phyloP scores from a whole-genome alignment of 2,329 filamentous ascomycete species.

The Pleomassaria siparia region DNA sequence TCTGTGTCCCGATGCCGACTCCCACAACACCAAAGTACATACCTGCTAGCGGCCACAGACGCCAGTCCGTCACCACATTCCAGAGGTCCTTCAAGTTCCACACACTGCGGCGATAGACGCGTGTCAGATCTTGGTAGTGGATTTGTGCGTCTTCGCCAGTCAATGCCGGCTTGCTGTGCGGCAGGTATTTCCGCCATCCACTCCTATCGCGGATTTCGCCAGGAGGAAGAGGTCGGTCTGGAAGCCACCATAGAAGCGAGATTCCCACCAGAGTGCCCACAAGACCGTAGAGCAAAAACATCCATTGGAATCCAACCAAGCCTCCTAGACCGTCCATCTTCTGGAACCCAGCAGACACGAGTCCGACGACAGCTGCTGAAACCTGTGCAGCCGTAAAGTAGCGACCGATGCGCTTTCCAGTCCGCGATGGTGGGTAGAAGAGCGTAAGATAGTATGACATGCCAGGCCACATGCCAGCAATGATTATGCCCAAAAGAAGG shows the following conservation, averaged over 20 bases:
- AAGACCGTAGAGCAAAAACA: conserved; percentile 87
- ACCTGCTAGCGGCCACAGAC: conserved; percentile 78
- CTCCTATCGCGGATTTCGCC: conserved; percentile 59
- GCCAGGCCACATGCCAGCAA: conserved; percentile 92
- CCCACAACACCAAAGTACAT: conserved; percentile 98
- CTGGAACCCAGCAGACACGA: conserved; percentile 90
- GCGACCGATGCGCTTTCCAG: conserved; percentile 82
- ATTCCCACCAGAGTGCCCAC: conserved; percentile 73
- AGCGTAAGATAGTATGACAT: conserved; percentile 92
- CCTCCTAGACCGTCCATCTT: conserved; percentile 80
- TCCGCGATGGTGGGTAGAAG: conserved; percentile 86
- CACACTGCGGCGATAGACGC: conserved; percentile 73
- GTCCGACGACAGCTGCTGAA: conserved; percentile 83
- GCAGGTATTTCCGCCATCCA: conserved; percentile 65
- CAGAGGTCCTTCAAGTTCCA: conserved; percentile 74
- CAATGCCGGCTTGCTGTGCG: conserved; percentile 69
- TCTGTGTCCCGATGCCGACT: conserved; percentile 86
- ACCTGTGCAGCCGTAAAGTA: conserved; percentile 90
- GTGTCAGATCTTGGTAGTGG: conserved; percentile 79
- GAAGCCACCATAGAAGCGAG: conserved; percentile 82
- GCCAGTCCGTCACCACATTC: conserved; percentile 78
- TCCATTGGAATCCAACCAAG: conserved; percentile 83
- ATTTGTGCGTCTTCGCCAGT: conserved; percentile 75
- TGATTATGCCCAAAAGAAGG: conserved; percentile 81
- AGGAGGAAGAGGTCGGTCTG: conserved; percentile 76